Conservation (phyloP, 2,329 filamentous ascomycete genomes). For the Ophiocordyceps robertsii region DNA sequence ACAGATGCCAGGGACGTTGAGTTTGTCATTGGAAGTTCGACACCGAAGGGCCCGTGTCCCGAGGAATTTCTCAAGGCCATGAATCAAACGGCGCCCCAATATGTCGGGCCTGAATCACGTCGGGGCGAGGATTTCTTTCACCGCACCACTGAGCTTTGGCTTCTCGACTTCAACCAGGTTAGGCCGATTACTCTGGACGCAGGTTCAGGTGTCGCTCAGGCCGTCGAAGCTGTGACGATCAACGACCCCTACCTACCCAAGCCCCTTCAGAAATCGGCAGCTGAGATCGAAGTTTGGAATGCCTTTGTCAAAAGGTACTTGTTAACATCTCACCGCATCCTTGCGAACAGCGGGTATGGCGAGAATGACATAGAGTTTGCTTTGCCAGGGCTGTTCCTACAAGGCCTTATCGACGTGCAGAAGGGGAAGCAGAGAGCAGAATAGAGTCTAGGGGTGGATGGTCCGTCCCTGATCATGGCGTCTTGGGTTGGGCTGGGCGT, state of each 20-base stretch:
- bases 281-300: conserved; percentile 5
- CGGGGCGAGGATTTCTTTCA: conserved; percentile 3
- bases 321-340: background rate
- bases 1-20: conserved; percentile 17
- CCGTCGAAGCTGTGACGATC: conserved; percentile 6
- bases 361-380: background rate
- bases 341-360: background rate
- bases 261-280: conserved; percentile 1
- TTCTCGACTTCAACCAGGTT: conserved; percentile 19
- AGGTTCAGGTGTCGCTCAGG: conserved; percentile 7
- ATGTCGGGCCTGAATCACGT: background rate
- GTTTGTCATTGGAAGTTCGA: conserved; percentile 15
- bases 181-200: conserved; percentile 8
- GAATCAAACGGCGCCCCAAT: background rate
- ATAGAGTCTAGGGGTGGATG: too few species aligned
- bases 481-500: too few species aligned
- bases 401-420: background rate
- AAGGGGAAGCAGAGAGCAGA: background rate
- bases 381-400: background rate
- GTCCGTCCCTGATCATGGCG: too few species aligned
- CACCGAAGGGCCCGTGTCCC: too few species aligned
- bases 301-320: conserved; percentile 3
- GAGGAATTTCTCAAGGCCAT: too few species aligned
- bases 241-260: conserved; percentile 12
- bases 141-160: conserved; percentile 11